phyloP scores from a whole-genome alignment of 306 rosid species.

The Hylodesmum podocarpum region DNA sequence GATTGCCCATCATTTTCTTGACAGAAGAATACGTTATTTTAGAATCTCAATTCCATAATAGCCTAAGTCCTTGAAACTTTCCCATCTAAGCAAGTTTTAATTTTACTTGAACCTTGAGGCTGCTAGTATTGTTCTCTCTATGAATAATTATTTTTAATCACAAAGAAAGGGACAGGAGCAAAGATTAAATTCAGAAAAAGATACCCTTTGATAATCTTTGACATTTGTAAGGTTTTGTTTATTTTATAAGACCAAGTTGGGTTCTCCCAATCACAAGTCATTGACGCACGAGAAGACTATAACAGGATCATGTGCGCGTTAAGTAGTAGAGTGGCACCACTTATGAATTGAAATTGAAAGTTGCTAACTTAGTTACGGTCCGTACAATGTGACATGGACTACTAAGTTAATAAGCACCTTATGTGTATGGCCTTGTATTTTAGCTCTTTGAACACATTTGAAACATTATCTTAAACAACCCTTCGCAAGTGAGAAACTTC shows the following conservation, averaged over 20 bases:
- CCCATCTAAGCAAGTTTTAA: conserved; percentile 26
- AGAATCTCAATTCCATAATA: conserved; percentile 19
- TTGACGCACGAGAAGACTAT: conserved; percentile 8
- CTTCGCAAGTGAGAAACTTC: conserved; percentile 27
- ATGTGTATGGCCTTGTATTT: conserved; percentile 2
- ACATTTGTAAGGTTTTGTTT: conserved; percentile 23
- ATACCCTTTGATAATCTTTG: conserved; percentile 15
- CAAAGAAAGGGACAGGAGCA: conserved; percentile 31
- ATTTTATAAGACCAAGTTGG: background rate
- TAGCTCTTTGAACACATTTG: conserved; percentile 31
- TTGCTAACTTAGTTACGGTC: background rate
- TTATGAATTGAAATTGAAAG: conserved; percentile 21
- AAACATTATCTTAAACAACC: conserved; percentile 32
- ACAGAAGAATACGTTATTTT: conserved; percentile 15
- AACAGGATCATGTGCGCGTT: conserved; percentile 30
- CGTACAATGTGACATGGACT: conserved; percentile 51
- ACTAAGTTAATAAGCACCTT: conserved; percentile 29
- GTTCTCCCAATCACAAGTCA: conserved; percentile 4
- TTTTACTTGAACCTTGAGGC: conserved; percentile 12
- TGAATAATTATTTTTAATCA: conserved; percentile 2
- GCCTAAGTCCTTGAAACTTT: conserved; percentile 19
- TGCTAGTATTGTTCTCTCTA: conserved; percentile 17
- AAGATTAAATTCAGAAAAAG: conserved; percentile 9
- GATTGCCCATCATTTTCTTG: conserved; percentile 36
- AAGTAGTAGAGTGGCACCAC: conserved; percentile 28